These are phyloP conservation scores for Knufia fluminis DNA, from an alignment of 2,329 filamentous ascomycete genomes.

Conservation along the genomic window DNA sequence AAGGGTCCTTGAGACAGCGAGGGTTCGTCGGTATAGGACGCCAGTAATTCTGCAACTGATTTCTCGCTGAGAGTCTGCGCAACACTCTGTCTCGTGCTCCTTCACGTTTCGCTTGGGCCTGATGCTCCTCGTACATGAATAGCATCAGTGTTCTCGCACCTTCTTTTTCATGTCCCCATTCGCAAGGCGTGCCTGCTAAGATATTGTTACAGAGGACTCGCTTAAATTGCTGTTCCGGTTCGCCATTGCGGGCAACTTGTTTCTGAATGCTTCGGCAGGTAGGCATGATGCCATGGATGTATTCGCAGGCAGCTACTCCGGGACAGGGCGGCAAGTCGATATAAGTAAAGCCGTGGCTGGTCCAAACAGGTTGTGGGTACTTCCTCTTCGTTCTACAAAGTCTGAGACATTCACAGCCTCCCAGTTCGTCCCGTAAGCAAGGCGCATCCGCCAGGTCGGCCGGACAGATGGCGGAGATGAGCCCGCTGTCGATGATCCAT, in stretches of 20 bases:
- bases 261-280: background rate
- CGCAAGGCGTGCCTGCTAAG: background rate
- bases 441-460: background rate
- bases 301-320: too few species aligned
- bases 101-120: background rate
- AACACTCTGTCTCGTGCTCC: too few species aligned
- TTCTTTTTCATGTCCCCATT: background rate
- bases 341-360: too few species aligned
- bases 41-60: too few species aligned
- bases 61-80: too few species aligned
- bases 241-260: background rate
- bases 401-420: background rate
- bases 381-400: too few species aligned
- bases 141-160: background rate
- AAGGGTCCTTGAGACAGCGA: too few species aligned
- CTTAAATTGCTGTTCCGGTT: background rate
- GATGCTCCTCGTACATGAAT: background rate
- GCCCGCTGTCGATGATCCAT: too few species aligned
- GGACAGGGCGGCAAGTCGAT: too few species aligned
- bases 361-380: too few species aligned
- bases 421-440: background rate
- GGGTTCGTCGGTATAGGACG: too few species aligned
- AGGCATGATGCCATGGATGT: too few species aligned
- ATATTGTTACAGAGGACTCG: background rate
- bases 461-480: background rate